A percentile compares a stretch with the other conserved stretches of the same genome.
Conservation (phyloP, 169 alveolate genomes). For the Sarcocystis neurona region DNA sequence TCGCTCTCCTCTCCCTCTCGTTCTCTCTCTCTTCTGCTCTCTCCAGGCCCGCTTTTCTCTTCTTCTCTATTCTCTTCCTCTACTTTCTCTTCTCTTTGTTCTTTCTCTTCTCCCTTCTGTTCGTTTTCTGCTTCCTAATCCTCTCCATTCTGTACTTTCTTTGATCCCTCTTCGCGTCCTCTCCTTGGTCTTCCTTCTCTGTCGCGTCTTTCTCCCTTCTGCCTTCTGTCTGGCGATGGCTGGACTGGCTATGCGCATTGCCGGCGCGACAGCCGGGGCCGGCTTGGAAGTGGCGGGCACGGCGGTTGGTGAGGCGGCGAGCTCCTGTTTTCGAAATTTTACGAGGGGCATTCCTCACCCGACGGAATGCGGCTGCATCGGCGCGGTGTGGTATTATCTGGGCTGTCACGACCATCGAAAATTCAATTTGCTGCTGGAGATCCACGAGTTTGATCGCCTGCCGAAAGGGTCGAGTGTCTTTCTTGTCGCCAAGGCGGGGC, state of each 20-base stretch:
- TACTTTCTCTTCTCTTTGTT: too few relatives aligned
- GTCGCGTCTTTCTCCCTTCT: too few relatives aligned
- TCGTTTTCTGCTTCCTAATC: too few relatives aligned
- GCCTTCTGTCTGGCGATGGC: not conserved
- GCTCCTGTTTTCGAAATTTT: not conserved
- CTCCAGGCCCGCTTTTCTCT: too few relatives aligned
- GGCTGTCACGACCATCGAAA: constrained; percentile 72
- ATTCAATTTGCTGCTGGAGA: constrained; percentile 70
- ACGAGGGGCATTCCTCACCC: constrained; percentile 19
- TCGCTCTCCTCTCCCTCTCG: too few relatives aligned
- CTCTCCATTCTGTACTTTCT: too few relatives aligned
- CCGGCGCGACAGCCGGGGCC: not conserved
- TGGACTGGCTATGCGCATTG: not conserved
- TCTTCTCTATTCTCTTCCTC: too few relatives aligned
- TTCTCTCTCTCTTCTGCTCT: too few relatives aligned
- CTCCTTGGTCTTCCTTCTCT: too few relatives aligned
- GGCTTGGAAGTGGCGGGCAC: not conserved
- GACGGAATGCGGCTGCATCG: constrained; percentile 50
- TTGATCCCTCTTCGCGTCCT: too few relatives aligned
- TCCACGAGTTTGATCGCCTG: constrained; percentile 64
- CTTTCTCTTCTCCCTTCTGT: too few relatives aligned
- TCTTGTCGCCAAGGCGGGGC: constrained; percentile 68
- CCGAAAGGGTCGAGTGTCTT: constrained; percentile 51
- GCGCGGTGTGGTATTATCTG: not conserved
- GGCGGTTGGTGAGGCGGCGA: not conserved